phyloP scores from a whole-genome alignment of 2,329 filamentous ascomycete species.

The Aspergillus intermedius region DNA sequence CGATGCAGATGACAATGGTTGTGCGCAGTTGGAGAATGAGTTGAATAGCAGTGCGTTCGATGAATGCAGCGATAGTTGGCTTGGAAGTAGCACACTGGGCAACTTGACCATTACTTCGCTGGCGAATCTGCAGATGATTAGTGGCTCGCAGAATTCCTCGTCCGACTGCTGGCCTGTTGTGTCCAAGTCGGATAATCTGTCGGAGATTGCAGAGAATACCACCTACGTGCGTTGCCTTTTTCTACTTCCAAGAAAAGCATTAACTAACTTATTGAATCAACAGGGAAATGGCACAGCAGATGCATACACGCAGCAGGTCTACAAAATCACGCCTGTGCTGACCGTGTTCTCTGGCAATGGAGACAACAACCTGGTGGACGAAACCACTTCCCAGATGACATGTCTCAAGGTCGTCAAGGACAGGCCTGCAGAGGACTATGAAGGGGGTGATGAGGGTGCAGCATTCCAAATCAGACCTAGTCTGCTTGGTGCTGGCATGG shows the following conservation, averaged over 20 bases:
- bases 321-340: slow-evolving; percentile 10
- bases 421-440: not conserved
- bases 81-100: slow-evolving; percentile 3
- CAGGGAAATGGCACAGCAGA: slow-evolving; percentile 4
- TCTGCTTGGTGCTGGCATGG: no score
- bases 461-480: no score
- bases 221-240: not conserved
- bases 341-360: slow-evolving; percentile 6
- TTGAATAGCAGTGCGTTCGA: slow-evolving; percentile 1
- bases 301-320: slow-evolving; percentile 4
- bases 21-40: slow-evolving; percentile 1
- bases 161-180: slow-evolving; percentile 10
- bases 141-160: not conserved
- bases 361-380: slow-evolving; percentile 5
- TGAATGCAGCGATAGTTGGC: slow-evolving; percentile 4
- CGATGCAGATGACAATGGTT: not conserved
- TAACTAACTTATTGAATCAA: not conserved
- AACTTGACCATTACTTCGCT: slow-evolving; percentile 7
- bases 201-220: slow-evolving; percentile 2
- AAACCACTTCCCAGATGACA: slow-evolving; percentile 11
- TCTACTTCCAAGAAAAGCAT: not conserved
- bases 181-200: slow-evolving; percentile 7
- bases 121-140: slow-evolving; percentile 1
- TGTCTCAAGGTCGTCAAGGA: slow-evolving; percentile 11
- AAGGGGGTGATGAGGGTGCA: no score